Evolutionary conservation across 192 early-diverging fungal species (phyloP).

Genomic region (Backusella sp.): DNA sequence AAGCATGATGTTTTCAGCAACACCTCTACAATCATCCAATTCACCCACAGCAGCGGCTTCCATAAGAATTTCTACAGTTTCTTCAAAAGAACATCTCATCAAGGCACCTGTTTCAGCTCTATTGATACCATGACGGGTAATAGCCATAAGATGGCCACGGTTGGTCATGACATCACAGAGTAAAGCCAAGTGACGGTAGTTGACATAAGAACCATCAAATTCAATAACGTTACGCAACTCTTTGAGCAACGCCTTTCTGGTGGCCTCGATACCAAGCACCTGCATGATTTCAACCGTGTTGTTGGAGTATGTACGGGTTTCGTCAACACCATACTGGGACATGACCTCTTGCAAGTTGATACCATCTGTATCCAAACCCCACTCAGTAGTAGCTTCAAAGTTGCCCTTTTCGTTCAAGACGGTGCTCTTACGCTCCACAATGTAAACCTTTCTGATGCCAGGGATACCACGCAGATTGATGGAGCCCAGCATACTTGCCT

Average conservation of each 20-base stretch:
- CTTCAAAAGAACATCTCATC: conserved; percentile 96
- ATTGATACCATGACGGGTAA: conserved; percentile 96
- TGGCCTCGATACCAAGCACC: conserved; percentile 96
- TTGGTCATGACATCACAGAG: conserved; percentile 97
- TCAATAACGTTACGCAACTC: conserved; percentile 94
- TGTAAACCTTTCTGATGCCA: conserved; percentile 83
- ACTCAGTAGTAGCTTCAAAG: conserved; percentile 64
- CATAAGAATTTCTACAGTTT: conserved; percentile 98
- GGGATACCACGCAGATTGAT: conserved; percentile 88
- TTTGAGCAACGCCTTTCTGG: conserved; percentile 83
- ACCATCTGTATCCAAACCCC: conserved; percentile 91
- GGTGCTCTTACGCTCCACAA: conserved; percentile 56
- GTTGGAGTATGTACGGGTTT: conserved; percentile 84
- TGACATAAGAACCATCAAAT: conserved; percentile 96
- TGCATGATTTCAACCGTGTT: conserved; percentile 88
- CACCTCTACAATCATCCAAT: conserved; percentile 92
- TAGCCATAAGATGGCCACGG: conserved; percentile 90
- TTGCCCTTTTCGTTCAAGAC: conserved; percentile 59
- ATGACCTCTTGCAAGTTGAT: conserved; percentile 88
- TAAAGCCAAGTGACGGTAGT: conserved; percentile 95
- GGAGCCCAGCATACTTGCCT: conserved; percentile 81
- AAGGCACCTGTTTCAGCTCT: conserved; percentile 91
- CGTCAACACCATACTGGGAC: conserved; percentile 80
- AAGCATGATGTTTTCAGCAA: conserved; percentile 96
- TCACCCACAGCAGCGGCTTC: conserved; percentile 90